phyloP scores from a whole-genome alignment of 1,284 basidiomycete genomes.

The Agroathelia rolfsii region DNA sequence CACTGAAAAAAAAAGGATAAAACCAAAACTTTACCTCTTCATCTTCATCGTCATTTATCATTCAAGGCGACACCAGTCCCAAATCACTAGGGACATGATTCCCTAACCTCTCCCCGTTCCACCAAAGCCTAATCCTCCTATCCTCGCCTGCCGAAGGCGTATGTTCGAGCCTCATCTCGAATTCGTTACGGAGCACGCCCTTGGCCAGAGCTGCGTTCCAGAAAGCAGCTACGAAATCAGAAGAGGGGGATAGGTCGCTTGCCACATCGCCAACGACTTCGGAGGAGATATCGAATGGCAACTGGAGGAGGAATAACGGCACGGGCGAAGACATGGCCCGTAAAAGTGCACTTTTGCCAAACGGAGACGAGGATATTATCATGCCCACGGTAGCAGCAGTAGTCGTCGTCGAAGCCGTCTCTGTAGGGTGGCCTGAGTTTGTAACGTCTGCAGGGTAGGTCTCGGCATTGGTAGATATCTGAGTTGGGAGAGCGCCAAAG shows the following conservation, averaged over 20 bases:
- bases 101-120: too few species aligned
- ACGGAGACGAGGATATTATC: conserved; percentile 68
- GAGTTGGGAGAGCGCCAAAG: not conserved
- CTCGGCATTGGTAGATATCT: not conserved
- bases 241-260: conserved; percentile 7
- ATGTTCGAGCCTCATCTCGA: too few species aligned
- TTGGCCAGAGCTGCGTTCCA: conserved; percentile 63
- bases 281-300: conserved; percentile 36
- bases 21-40: too few species aligned
- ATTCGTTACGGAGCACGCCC: too few species aligned
- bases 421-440: conserved; percentile 5
- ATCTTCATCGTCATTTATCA: too few species aligned
- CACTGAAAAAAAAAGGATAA: too few species aligned
- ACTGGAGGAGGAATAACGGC: conserved; percentile 68
- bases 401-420: conserved; percentile 9
- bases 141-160: too few species aligned
- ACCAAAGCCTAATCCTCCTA: too few species aligned
- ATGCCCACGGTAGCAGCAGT: conserved; percentile 49
- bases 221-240: conserved; percentile 35
- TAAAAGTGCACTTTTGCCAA: conserved; percentile 57
- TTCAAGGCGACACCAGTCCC: too few species aligned
- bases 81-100: too few species aligned
- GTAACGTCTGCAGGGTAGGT: conserved; percentile 8
- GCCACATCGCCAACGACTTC: conserved; percentile 2
- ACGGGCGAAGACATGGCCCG: conserved; percentile 62